Conservation (phyloP, 768 basidiomycete species). For the Xerocomus potaroensis region DNA sequence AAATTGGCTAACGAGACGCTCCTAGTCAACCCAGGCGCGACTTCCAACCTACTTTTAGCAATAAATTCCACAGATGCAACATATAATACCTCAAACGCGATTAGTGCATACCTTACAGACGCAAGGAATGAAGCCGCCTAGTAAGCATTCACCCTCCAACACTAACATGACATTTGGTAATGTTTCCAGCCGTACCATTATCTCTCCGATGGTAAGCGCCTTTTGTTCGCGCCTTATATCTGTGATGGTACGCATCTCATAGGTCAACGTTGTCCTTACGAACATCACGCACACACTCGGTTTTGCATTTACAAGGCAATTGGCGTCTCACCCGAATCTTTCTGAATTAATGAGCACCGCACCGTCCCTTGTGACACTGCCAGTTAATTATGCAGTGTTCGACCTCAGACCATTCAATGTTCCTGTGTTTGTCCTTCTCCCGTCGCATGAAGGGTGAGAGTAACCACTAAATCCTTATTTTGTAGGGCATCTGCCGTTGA, state of each 20-base stretch:
- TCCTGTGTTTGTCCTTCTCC: conserved; percentile 44
- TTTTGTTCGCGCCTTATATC: neutral
- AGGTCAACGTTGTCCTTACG: conserved; percentile 34
- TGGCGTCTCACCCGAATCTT: conserved; percentile 27
- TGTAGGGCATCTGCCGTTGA: conserved; percentile 48
- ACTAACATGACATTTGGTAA: conserved; percentile 1
- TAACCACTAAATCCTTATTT: neutral
- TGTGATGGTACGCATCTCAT: neutral
- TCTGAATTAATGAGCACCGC: conserved; percentile 40
- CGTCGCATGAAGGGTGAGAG: neutral
- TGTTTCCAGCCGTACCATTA: conserved; percentile 15
- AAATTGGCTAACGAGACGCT: neutral
- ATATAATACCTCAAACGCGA: conserved; percentile 46
- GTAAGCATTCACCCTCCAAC: conserved; percentile 34
- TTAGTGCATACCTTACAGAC: conserved; percentile 45
- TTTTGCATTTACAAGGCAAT: conserved; percentile 27
- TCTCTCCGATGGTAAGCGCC: conserved; percentile 9
- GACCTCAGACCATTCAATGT: conserved; percentile 57
- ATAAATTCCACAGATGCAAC: conserved; percentile 37
- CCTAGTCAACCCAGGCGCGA: conserved; percentile 42
- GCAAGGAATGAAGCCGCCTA: conserved; percentile 58
- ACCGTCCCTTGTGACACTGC: conserved; percentile 46
- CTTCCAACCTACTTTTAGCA: conserved; percentile 33
- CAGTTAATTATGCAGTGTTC: conserved; percentile 43
- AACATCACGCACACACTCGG: conserved; percentile 35